Base-by-base conservation (phyloP, 2,329 filamentous ascomycete species). In the Clarireedia paspali region DNA sequence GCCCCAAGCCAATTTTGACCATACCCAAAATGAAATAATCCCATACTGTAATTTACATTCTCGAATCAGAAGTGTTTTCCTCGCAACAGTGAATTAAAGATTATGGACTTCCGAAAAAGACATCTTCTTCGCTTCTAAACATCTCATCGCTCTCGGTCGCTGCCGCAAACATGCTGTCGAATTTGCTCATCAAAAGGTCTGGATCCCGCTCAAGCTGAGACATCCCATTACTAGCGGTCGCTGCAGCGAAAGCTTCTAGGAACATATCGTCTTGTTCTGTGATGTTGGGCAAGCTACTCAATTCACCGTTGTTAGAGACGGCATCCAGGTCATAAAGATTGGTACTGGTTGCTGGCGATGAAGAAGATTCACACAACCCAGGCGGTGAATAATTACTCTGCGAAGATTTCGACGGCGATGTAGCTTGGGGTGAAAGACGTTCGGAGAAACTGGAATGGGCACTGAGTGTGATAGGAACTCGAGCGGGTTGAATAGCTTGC, bases 321-420 rank as follows among this genome's bases (percentile, higher is more conserved):
- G 27, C 57, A 40, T 67, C 63, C 7, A 66, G 49, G 40, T 69
- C 67, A 56, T 69, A 70, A 47, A 64, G 65, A 49, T 65, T 59
- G 47, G 59, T 47, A 45, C 63, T 67, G 6, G 64, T 57, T 20
- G 75, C 70, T 27, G 77, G 77, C 4, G 81, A 80, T 24, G 81
- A 83, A 14, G 79, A 80, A 23, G 80, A 81, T 58, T 80, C 76
- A n/a, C 81, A 83, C 30, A 84, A 76, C 59, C 79, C 80, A 1
- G 81, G 81, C 4, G 80, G 79, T 3, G 81, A 81, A 68, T 76
- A 80, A 56, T 77, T 75, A 68, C 79, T 66, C 27, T 67, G 59
- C 17, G 61, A 51, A 65, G 76, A 80, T 70, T 77, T 81, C 38
- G 76, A 71, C 1, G 80, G 78, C 9, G 79, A 79, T 6, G 64